Evolutionary conservation across 768 basidiomycete species (phyloP), one percentile per base, ranked within the genome.

Genomic region (Cystobasidium onofrii): DNA sequence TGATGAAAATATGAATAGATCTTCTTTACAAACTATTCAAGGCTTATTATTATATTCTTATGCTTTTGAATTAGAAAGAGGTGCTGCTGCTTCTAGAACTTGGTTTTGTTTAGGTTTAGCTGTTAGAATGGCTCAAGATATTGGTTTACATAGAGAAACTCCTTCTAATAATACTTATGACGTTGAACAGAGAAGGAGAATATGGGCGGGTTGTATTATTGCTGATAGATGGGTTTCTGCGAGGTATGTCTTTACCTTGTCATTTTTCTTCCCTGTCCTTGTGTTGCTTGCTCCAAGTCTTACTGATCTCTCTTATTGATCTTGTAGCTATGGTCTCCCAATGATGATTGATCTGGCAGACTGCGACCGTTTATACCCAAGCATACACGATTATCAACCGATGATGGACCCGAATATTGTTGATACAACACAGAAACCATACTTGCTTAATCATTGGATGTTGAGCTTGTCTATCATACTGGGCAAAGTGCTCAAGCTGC

Each of bases 341-440:
- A 90, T 88, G 80, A 91, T 95, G 89, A 95, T 99, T 75, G 94
- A 97, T 80, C 87, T 98, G 1, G 88, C 90, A 76, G 96, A 99
- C 81, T 99, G 96, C 81, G 95, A 99, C 81, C 90, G 91, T 2
- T 88, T 93, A 67, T 84, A 96, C 39, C 94, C 94, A 0, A 91
- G 91, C 10, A 91, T 90, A 1, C 92, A 91, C 54, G 89, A 92
- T 78, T 80, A 82, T 67, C 74, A 80, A 0, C 79, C 79, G 7
- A 78, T 78, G 27, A 71, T 76, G n/a, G 79, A 80, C 7, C 85
- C 86, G 17, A 85, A 86, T 72, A 87, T 89, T 80, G 81, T 90
- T 74, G 79, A 79, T 76, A 17, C 76, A 27, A 60, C 74, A 34
- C 73, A 64, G 13, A 72, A 76, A 1, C 80, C 81, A 0, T 80